Evolutionary conservation across 1,284 basidiomycete species (phyloP), one percentile per base, ranked within the genome.

Genomic region (Tetrapyrgos nigripes): DNA sequence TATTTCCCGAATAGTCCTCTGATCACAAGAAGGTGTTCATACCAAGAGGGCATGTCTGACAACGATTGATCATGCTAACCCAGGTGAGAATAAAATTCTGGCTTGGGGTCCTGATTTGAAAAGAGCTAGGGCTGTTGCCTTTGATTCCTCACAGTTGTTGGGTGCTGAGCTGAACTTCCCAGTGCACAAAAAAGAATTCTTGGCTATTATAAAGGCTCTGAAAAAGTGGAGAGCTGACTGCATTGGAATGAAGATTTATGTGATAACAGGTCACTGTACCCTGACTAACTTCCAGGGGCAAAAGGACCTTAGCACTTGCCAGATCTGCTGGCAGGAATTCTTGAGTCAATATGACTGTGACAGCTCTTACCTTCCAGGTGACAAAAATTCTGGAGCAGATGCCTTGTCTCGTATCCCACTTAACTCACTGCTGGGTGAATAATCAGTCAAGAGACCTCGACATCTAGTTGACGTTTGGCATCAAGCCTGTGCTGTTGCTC

Each of bases 241-340:
- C n/a, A n/a, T n/a, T n/a, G n/a, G n/a, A n/a, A n/a, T n/a, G n/a
- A n/a, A n/a, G n/a, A n/a, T n/a, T n/a, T n/a, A n/a, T n/a, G n/a
- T n/a, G n/a, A n/a, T n/a, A n/a, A n/a, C n/a, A n/a, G n/a, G n/a
- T n/a, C n/a, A n/a, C n/a, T n/a, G n/a, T n/a, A n/a, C n/a, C n/a
- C n/a, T n/a, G n/a, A n/a, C n/a, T n/a, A n/a, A n/a, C n/a, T n/a
- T n/a, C n/a, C n/a, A n/a, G n/a, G n/a, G n/a, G n/a, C n/a, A n/a
- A n/a, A n/a, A n/a, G n/a, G n/a, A n/a, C n/a, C n/a, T n/a, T n/a
- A n/a, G n/a, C n/a, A n/a, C n/a, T n/a, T 51, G 68, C 0, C 79
- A 81, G 56, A 64, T 66, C 0, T 61, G 69, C 0, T 82, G 78
- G 78, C 62, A 69, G 53, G 74, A 79, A 51, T 65, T 68, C 10